These are phyloP conservation scores for Silene noctiflora DNA, from an alignment of 179 eudicot species.

Conservation along the genomic window DNA sequence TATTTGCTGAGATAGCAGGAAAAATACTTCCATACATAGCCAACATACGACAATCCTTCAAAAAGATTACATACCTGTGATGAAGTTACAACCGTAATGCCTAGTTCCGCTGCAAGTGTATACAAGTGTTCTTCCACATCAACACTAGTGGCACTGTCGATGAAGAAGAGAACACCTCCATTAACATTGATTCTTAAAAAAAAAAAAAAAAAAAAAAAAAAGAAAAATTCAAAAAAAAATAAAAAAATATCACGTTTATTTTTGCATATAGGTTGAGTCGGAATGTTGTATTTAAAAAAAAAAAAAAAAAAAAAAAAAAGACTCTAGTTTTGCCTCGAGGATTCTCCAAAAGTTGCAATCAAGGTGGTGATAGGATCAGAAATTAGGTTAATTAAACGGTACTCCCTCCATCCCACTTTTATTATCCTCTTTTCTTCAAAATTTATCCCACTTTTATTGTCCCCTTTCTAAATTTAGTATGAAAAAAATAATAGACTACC, in stretches of 20 bases:
- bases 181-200: background rate
- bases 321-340: background rate
- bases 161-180: constrained; percentile 8
- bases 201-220: too few relatives aligned
- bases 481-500: too few relatives aligned
- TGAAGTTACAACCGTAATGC: constrained; percentile 85
- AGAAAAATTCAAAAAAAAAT: too few relatives aligned
- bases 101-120: constrained; percentile 60
- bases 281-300: too few relatives aligned
- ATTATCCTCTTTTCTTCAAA: too few relatives aligned
- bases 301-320: too few relatives aligned
- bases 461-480: too few relatives aligned
- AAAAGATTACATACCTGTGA: constrained; percentile 59
- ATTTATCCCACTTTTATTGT: too few relatives aligned
- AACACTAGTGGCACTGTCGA: constrained; percentile 87
- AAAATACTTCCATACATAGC: too few relatives aligned
- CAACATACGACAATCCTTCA: background rate
- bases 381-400: background rate
- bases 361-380: background rate
- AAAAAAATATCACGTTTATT: too few relatives aligned
- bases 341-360: background rate
- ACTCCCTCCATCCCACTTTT: too few relatives aligned
- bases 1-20: background rate
- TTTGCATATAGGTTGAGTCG: too few relatives aligned
- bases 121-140: constrained; percentile 98